Percentiles rank a stretch among this genome's conserved stretches.
These are phyloP conservation scores for Tolypocladium endophyticum DNA, from an alignment of 2,329 filamentous ascomycete species.

Conservation along the genomic window DNA sequence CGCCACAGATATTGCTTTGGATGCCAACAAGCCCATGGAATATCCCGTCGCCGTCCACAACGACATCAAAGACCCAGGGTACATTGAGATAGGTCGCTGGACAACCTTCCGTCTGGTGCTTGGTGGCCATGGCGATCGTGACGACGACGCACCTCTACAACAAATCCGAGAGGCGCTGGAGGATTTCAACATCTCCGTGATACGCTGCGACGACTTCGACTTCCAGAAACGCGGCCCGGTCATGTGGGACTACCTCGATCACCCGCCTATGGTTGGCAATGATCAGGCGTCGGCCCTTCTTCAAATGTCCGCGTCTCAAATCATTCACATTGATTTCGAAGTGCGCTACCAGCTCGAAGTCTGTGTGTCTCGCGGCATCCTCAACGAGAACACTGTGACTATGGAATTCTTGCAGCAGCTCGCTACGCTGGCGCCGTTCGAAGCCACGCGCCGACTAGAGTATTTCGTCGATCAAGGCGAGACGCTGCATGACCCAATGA, in stretches of 20 bases:
- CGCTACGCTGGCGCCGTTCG: conserved; percentile 26
- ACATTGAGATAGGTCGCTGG: conserved; percentile 46
- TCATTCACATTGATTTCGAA: conserved; percentile 48
- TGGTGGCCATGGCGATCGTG: conserved; percentile 9
- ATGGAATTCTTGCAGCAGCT: conserved; percentile 57
- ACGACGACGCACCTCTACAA: conserved; percentile 20
- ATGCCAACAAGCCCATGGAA: conserved; percentile 18
- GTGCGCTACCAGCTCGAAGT: conserved; percentile 88
- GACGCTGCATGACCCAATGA: conserved; percentile 58
- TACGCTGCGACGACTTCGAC: conserved; percentile 28
- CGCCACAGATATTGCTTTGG: conserved; percentile 32
- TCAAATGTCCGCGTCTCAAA: conserved; percentile 5
- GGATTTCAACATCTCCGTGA: conserved; percentile 61
- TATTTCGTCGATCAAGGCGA: conserved; percentile 57
- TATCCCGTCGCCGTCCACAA: conserved; percentile 28
- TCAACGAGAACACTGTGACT: conserved; percentile 68
- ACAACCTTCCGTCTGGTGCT: conserved; percentile 42
- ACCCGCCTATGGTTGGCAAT: conserved; percentile 5
- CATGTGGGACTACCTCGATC: conserved; percentile 22
- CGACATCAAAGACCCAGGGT: conserved; percentile 19
- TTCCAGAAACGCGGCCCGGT: conserved; percentile 14
- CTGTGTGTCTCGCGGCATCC: conserved; percentile 68
- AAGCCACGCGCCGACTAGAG: conserved; percentile 60
- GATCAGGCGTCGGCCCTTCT: conserved; percentile 18
- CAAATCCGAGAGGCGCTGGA: conserved; percentile 43